Base-by-base conservation (phyloP, 257 asterid species). In the Solanum piurae region DNA sequence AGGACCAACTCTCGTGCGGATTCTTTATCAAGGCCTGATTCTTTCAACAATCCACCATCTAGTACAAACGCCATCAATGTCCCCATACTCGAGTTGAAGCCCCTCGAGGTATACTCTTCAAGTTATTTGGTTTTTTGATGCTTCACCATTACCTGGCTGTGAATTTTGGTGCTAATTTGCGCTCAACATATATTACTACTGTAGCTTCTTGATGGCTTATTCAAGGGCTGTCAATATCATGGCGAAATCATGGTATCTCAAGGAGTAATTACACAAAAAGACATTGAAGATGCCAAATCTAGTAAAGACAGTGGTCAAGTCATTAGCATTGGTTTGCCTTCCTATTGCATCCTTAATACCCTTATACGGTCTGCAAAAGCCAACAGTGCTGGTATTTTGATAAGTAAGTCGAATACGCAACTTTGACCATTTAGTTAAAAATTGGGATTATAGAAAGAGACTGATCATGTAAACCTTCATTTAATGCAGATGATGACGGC, bases 321-420 rank as follows among this genome's bases (percentile, higher is more conserved):
- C 87, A 88, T 96, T 77, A 92, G 92, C 91, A 88, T 92, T 6
- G 99, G 99, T 75, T 89, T 97, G 86, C 99, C 99, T 69, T 95
- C 99, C 86, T 97, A 93, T 91, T 90, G 96, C 94, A 86, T 95
- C 88, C 94, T 94, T 90, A 96, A 93, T 88, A 88, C 92, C 52
- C 98, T 97, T 87, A 33, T 95, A 44, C 96, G 91, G 16, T 96
- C 99, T 21, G 96, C 91, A 12, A 95, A 94, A 86, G 95, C 95
- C 88, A 87, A 94, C 88, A 82, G 95, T 46, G 64, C 88, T 23
- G 99, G 99, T 31, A 64, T 97, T 58, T 86, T 96, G 92, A 88
- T 95, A 71, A 86, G 99, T 95, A 90, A 92, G 95, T 87, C 31
- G 14, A 11, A 36, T 77, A 52, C 46, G 88, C 46, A 55, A 27